Evolutionary conservation across 1,284 basidiomycete species (phyloP), one percentile per base, ranked within the genome.

Genomic region (Grifola frondosa): DNA sequence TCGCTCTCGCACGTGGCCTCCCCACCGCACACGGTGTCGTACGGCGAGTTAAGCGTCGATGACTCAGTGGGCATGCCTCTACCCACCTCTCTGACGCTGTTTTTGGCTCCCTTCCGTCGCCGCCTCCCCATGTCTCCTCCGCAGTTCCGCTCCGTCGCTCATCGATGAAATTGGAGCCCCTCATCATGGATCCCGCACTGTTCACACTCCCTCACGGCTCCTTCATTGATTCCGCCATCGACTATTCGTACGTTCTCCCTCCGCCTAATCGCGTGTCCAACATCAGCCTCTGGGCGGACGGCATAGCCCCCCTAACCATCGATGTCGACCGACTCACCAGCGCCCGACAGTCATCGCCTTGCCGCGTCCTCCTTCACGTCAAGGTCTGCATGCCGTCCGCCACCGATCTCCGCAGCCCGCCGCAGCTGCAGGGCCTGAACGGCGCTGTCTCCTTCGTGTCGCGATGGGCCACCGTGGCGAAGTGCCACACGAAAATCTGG

Each of bases 401-500:
- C 26, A 71, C 75, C 53, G 75, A 74, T 49, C 61, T 66, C 45
- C 70, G 63, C 53, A 68, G 67, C 51, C 66, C 75, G 30, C 68
- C 75, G 6, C 70, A 71, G 19, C 60, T 81, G 31, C 75, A 82
- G 46, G 85, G 86, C 39, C 80, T 88, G 56, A 68, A 71, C 31
- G 81, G 70, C 28, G 74, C 73, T n/a, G 56, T 87, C 31, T 68
- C 74, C 24, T 70, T 87, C 46, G 69, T 74, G 21, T 61, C 65
- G 42, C 66, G 74, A 26, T 83, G 81, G 73, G 57, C 63, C 34
- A 60, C 64, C 17, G 65, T 70, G 32, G 78, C 78, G 30, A 75
- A 75, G 51, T 85, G 82, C 54, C 67, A 77, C 46, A 88, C 85
- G 44, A 73, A 75, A 61, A 71, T 79, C 35, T 80, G 75, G 54